Percentiles rank a stretch among this genome's conserved stretches.
phyloP scores from a whole-genome alignment of 2,329 filamentous ascomycete genomes.

The Penicillium aurantiogriseum region DNA sequence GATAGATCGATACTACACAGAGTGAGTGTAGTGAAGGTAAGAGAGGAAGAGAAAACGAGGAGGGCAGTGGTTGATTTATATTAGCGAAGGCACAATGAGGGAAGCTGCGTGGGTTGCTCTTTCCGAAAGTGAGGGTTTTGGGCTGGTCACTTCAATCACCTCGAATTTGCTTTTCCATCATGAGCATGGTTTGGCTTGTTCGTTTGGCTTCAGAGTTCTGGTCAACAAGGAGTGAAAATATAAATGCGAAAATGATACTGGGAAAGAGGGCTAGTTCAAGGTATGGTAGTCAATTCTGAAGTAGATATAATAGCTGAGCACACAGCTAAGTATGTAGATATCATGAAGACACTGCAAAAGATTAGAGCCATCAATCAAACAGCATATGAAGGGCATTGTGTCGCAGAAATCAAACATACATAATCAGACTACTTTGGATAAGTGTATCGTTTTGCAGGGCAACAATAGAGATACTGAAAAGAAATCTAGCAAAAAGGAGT shows the following conservation, averaged over 20 bases:
- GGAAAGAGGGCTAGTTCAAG: not conserved
- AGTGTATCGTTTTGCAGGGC: not conserved
- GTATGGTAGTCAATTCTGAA: not conserved
- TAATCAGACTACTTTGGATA: not conserved
- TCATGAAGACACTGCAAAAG: not conserved
- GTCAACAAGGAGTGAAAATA: not conserved
- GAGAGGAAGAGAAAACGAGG: not conserved
- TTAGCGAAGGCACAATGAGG: not conserved
- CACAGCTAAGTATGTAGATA: not conserved
- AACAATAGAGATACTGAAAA: not conserved
- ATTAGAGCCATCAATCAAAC: not conserved
- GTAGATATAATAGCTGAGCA: not conserved
- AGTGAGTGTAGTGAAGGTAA: not conserved
- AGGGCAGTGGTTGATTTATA: not conserved
- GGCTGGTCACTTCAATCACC: not conserved
- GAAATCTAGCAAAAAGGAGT: not conserved
- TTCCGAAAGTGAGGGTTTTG: not conserved
- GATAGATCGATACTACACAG: not conserved
- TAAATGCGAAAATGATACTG: no score
- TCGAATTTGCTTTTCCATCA: not conserved
- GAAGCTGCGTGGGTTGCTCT: not conserved
- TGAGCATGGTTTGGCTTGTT: not conserved
- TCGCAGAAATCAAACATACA: not conserved
- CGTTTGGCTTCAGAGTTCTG: not conserved
- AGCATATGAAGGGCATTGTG: not conserved